Evolutionary conservation across 495 filamentous ascomycete genomes (phyloP).

Genomic region (Xanthoparmelia taractica): DNA sequence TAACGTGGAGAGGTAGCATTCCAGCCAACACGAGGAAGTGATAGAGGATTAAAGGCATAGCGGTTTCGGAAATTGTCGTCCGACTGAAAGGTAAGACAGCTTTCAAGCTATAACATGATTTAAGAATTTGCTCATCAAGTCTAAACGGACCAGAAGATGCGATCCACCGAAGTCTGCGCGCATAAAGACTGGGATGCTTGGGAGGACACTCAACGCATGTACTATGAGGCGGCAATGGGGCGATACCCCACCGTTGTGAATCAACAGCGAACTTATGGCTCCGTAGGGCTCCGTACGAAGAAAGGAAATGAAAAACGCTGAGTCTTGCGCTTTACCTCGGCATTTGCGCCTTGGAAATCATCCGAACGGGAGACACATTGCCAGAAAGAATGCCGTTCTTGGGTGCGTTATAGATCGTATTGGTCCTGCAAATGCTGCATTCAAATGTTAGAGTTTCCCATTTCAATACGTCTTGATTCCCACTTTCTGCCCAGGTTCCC

Average conservation of each 20-base stretch:
- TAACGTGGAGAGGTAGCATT: neutral
- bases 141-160: neutral
- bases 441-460: neutral
- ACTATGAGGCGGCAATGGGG: neutral
- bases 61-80: neutral
- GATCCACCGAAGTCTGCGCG: neutral
- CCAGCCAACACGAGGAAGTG: neutral
- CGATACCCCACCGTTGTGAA: neutral
- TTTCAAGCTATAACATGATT: neutral
- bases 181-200: neutral
- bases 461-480: neutral
- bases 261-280: neutral
- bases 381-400: neutral
- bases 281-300: neutral
- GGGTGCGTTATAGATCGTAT: neutral
- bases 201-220: neutral
- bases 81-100: neutral
- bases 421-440: neutral
- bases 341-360: neutral
- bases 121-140: neutral
- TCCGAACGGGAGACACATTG: neutral
- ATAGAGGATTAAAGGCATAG: neutral
- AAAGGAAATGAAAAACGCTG: neutral
- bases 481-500: neutral
- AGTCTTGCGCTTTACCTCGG: neutral